Conservation (phyloP, 371 early-diverging fungal species). For the Parasitella parasitica region DNA sequence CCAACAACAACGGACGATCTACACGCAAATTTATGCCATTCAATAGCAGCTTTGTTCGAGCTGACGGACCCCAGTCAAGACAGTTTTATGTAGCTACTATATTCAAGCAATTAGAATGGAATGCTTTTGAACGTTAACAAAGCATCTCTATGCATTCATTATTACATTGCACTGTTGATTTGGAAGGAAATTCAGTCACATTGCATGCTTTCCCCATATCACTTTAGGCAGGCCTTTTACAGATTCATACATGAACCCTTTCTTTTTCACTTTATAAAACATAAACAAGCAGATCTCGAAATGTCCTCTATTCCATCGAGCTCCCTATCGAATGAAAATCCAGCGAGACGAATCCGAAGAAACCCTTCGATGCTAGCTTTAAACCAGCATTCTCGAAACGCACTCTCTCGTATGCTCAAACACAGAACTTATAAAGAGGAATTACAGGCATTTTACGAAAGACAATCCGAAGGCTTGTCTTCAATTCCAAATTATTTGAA, state of each 20-base stretch:
- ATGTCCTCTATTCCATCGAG: neutral
- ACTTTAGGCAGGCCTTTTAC: neutral
- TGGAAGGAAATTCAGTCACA: neutral
- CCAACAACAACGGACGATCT: too few relatives aligned
- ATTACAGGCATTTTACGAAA: slow-evolving; percentile 17
- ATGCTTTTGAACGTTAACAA: too few relatives aligned
- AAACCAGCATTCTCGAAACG: slow-evolving; percentile 1
- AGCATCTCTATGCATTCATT: too few relatives aligned
- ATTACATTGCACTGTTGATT: neutral
- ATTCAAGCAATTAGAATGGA: too few relatives aligned
- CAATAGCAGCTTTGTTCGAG: too few relatives aligned
- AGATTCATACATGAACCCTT: neutral
- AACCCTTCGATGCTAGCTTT: neutral
- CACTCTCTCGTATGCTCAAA: slow-evolving; percentile 4
- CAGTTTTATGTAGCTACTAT: too few relatives aligned
- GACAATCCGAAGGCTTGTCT: slow-evolving; percentile 19
- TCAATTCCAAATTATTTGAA: slow-evolving; percentile 30
- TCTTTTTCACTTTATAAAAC: neutral
- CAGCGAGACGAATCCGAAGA: neutral
- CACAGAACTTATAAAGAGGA: slow-evolving; percentile 15
- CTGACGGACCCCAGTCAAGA: too few relatives aligned
- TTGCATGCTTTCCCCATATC: neutral
- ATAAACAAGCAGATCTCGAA: neutral
- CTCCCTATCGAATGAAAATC: neutral
- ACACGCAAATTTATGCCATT: too few relatives aligned